Evolutionary conservation across 2,329 filamentous ascomycete genomes (phyloP), one percentile per base, ranked within the genome.

Genomic region (Cladosporium sp.): DNA sequence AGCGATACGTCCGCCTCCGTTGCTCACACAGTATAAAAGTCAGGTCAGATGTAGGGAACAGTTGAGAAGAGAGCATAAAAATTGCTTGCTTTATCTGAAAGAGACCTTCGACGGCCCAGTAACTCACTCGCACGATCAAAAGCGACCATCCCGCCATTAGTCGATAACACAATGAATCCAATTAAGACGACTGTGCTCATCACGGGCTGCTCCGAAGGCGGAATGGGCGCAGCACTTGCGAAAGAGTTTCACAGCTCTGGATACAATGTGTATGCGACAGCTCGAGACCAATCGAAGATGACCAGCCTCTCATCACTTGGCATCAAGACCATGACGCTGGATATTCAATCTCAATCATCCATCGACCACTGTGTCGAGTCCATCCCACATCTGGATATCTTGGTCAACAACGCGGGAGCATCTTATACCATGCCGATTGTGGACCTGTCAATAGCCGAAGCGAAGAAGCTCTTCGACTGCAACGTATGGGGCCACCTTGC

Each of bases 361-460:
- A 78, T 80, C 65, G 59, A 67, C 28, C 65, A 69, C 3, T 71
- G 69, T 54, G 72, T 65, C 14, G 58, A 74, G 32, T 71, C 74
- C 0, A 70, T 81, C 30, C 60, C 72, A 4, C 73, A 72, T 51
- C 74, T 84, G 61, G 79, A 83, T 71, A 74, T 81, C 18, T 69
- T 84, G 59, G 76, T 83, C 51, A 83, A 83, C 66, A 83, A 83
- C 73, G 81, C 81, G 8, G 82, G 82, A 14, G 79, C 75, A 18
- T 74, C 73, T 18, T 79, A 78, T 72, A 73, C 54, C n/a, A 70
- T 71, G 60, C 75, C 76, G 1, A 47, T 76, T 24, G 26, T 72
- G 34, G 74, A 78, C 59, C 36, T 49, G 52, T 69, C 38, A 64
- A 67, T 77, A 10, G 52, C 66, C 0, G 62, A 69, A 21, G 74